These are phyloP conservation scores for Alternaria sp. DNA, from an alignment of 2,329 filamentous ascomycete species.

Conservation along the genomic window DNA sequence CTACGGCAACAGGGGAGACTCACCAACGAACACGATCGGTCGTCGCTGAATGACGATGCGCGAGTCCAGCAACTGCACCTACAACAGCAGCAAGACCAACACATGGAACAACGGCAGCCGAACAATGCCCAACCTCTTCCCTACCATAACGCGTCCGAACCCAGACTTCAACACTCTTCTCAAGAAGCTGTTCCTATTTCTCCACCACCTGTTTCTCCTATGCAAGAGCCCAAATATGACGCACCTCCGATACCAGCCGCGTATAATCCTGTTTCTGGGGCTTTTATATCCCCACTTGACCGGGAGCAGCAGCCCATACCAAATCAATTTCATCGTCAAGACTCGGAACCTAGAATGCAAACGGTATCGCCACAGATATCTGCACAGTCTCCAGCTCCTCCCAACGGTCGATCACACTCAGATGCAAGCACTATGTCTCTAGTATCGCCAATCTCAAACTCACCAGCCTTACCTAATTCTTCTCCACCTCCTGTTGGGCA, in stretches of 20 bases:
- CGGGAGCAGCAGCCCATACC: conserved; percentile 24
- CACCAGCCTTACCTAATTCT: conserved; percentile 26
- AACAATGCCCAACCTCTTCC: conserved; percentile 18
- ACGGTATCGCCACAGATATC: conserved; percentile 46
- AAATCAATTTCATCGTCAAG: conserved; percentile 30
- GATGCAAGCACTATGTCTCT: conserved; percentile 40
- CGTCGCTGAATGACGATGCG: conserved; percentile 14
- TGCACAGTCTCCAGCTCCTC: conserved; percentile 36
- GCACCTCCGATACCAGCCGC: conserved; percentile 49
- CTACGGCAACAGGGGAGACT: conserved; percentile 12
- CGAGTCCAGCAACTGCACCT: conserved; percentile 25
- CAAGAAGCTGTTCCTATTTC: conserved; percentile 20
- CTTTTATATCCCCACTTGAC: conserved; percentile 38
- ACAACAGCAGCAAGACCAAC: conserved; percentile 16
- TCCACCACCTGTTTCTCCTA: conserved; percentile 33
- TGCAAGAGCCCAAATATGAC: conserved; percentile 45
- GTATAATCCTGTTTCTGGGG: conserved; percentile 45
- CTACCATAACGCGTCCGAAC: conserved; percentile 33
- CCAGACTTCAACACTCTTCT: conserved; percentile 18
- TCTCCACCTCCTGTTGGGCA: conserved; percentile 26
- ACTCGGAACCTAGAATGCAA: conserved; percentile 44
- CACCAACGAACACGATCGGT: background rate
- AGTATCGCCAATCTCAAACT: conserved; percentile 43
- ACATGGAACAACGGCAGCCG: conserved; percentile 16
- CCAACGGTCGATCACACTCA: conserved; percentile 37